Evolutionary conservation across 73 alveolate genomes (phyloP).

Genomic region (Effrenium voratum): DNA sequence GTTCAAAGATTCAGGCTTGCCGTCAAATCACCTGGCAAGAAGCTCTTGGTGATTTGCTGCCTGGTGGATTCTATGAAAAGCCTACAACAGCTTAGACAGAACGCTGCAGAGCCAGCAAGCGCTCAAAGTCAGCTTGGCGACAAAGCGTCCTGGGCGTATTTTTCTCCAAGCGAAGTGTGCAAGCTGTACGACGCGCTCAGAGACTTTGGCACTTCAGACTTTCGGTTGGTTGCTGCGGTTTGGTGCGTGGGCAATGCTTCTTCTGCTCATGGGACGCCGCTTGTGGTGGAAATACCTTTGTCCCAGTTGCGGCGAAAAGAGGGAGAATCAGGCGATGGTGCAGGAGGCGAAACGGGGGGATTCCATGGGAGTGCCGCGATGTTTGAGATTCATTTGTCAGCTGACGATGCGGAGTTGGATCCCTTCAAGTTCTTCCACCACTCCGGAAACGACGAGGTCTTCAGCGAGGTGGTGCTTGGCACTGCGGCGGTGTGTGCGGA

Average conservation of each 20-base stretch:
- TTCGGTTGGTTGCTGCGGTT: conserved; percentile 44
- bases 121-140: background rate
- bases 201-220: conserved; percentile 44
- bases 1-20: conserved; percentile 64
- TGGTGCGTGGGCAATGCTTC: conserved; percentile 37
- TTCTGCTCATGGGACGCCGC: background rate
- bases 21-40: conserved; percentile 43
- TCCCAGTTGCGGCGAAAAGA: background rate
- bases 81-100: background rate
- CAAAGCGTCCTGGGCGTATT: conserved; percentile 31
- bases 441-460: background rate
- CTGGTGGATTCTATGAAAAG: conserved; percentile 31
- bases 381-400: conserved; percentile 54
- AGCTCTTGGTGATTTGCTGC: conserved; percentile 63
- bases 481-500: background rate
- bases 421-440: conserved; percentile 72
- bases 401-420: background rate
- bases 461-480: conserved; percentile 8
- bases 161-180: background rate
- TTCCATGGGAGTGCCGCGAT: background rate
- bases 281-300: background rate
- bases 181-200: conserved; percentile 12
- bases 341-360: background rate
- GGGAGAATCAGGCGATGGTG: background rate
- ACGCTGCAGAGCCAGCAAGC: background rate